Percentiles rank a stretch among this genome's conserved stretches.
phyloP scores from a whole-genome alignment of 2,329 filamentous ascomycete genomes.

The Teratosphaeriaceae sp. region DNA sequence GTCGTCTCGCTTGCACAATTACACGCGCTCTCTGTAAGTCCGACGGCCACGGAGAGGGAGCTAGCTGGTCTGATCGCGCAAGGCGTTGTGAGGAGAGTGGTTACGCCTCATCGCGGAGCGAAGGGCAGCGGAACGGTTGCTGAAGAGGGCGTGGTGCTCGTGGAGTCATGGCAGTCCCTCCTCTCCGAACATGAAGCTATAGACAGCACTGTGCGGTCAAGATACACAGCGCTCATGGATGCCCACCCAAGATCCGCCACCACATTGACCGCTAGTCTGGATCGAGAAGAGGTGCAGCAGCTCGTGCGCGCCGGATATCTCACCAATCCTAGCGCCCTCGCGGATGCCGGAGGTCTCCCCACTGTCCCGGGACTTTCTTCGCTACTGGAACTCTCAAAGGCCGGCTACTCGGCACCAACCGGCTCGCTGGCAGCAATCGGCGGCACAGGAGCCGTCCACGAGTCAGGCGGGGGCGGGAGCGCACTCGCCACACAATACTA shows the following conservation, averaged over 20 bases:
- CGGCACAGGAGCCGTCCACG: constrained; percentile 58
- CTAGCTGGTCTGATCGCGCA: constrained; percentile 53
- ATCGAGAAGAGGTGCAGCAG: constrained; percentile 44
- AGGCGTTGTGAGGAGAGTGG: constrained; percentile 55
- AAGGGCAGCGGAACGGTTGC: constrained; percentile 47
- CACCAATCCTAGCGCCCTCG: constrained; percentile 43
- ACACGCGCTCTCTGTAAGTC: constrained; percentile 54
- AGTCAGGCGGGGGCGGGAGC: constrained; percentile 51
- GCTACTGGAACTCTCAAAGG: constrained; percentile 43
- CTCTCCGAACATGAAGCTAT: constrained; percentile 15
- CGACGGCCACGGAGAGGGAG: constrained; percentile 61
- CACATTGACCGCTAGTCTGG: constrained; percentile 37
- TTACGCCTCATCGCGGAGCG: constrained; percentile 48
- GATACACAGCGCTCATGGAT: constrained; percentile 48
- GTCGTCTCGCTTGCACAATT: constrained; percentile 62
- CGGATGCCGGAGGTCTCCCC: constrained; percentile 32
- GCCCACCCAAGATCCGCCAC: constrained; percentile 44
- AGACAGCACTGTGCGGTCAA: constrained; percentile 35
- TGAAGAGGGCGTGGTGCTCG: constrained; percentile 59
- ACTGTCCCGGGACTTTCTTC: constrained; percentile 36
- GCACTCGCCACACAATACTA: constrained; percentile 25
- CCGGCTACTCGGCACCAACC: constrained; percentile 57
- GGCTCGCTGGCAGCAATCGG: constrained; percentile 65
- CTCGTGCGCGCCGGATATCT: constrained; percentile 63
- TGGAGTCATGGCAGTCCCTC: constrained; percentile 46